Evolutionary conservation across 805 yeast species (phyloP), one percentile per base, ranked within the genome.

Genomic region (Hemisphaericaspora nanyangensis): DNA sequence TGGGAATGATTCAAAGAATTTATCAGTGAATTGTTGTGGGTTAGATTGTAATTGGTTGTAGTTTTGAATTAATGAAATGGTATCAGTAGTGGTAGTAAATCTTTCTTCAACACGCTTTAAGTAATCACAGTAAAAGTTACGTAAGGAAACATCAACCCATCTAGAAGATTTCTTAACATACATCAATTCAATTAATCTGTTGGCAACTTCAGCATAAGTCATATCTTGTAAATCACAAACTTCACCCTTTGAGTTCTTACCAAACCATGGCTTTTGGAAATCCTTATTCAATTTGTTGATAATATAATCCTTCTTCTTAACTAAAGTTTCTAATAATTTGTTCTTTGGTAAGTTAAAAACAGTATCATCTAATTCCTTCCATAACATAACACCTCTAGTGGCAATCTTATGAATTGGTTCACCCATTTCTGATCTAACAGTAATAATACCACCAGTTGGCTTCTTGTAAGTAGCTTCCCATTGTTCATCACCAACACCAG

Each of bases 401-500:
- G 99, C 98, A 51, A 93, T 78, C 74, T 93, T 93, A 70, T 93
- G 99, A 59, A 93, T 93, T 58, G 99, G 99, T 73, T 93, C 99
- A 61, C 99, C 99, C 99, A 93, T 93, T 74, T 93, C 99, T 13
- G 98, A 91, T 61, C 86, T 77, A 46, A 93, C 99, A 40, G 99
- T 91, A 52, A 93, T 73, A 50, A 93, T 80, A 67, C 99, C 99
- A 72, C 99, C 99, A 44, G 97, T 82, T 56, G 96, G 91, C 59
- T 83, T 83, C 72, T 85, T 85, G 73, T 93, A 93, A 35, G 97
- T 87, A 55, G 77, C 75, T 67, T 93, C 98, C 99, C 99, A 93
- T 63, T 86, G 63, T 30, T 65, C 55, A 63, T 93, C 98, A 24
- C 80, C 74, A 43, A 88, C 95, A 79, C 99, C 99, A 29, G 93